Conservation (phyloP, 176 grass and related monocot genomes). For the Triticum turgidum region DNA sequence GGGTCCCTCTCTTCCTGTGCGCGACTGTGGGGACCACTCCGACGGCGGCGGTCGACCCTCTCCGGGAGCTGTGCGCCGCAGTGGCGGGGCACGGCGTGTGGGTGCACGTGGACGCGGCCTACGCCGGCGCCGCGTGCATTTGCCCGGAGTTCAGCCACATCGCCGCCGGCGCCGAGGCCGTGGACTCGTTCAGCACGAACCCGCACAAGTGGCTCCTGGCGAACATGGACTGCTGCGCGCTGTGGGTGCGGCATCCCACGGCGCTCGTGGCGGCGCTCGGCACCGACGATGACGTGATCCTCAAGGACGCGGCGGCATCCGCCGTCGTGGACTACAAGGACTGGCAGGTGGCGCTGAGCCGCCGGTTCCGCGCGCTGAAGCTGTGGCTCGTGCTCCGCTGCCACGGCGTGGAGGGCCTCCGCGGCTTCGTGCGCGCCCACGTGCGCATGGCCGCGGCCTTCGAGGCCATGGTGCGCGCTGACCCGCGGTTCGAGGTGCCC, state of each 20-base stretch:
- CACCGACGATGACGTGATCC: conserved; percentile 42
- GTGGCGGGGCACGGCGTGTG: conserved; percentile 13
- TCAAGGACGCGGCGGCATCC: conserved; percentile 22
- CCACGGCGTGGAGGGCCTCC: conserved; percentile 52
- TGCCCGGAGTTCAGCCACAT: conserved; percentile 45
- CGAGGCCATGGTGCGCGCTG: conserved; percentile 48
- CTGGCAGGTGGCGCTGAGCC: conserved; percentile 61
- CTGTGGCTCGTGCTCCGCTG: conserved; percentile 62
- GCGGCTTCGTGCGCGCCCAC: conserved; percentile 42
- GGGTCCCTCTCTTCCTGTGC: conserved; percentile 42
- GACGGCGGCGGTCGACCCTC: conserved; percentile 36
- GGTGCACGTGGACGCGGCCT: conserved; percentile 57
- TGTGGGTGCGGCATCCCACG: conserved; percentile 36
- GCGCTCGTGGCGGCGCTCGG: conserved; percentile 40
- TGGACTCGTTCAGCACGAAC: conserved; percentile 52
- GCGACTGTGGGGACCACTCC: conserved; percentile 47
- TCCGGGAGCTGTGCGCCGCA: conserved; percentile 31
- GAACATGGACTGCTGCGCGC: conserved; percentile 66
- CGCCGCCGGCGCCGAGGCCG: conserved; percentile 28
- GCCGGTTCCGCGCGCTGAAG: conserved; percentile 65
- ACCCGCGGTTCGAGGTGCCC: conserved; percentile 60
- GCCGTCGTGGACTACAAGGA: conserved; percentile 65
- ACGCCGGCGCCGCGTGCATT: conserved; percentile 36
- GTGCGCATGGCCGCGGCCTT: conserved; percentile 48
- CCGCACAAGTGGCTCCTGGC: conserved; percentile 60